Evolutionary conservation across 225 moss, liverwort and hornwort species (phyloP), one percentile per base, ranked within the genome.

Genomic region (Asterella californica): DNA sequence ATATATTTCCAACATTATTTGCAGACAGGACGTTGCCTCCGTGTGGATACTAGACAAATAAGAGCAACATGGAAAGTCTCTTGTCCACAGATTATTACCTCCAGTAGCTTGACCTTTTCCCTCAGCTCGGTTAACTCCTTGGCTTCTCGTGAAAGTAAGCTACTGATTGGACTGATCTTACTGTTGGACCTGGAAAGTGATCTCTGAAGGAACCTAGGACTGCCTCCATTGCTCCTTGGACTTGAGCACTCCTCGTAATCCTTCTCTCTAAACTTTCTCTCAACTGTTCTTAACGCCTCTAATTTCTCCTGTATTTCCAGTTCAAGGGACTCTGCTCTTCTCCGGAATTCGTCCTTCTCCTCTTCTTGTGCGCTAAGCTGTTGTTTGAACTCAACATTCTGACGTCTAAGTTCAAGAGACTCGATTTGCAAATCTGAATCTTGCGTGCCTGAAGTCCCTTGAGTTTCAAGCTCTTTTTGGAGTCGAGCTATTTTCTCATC

Each of bases 311-410:
- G 85, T 15, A 88, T 79, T 73, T 88, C 88, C 45, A 78, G 79
- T 53, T 88, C 88, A 67, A 88, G 69, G 46, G 78, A 36, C 73
- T 84, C 65, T 4, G 86, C 83, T 70, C 45, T 83, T 77, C 73
- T 83, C 6, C 83, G 77, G n/a, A 84, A 86, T 54, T 85, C 85
- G 59, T 88, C 88, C 46, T 85, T 88, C 77, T 83, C 88, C 62
- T 83, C 85, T 83, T 88, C 88, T n/a, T 79, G 67, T 42, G 83
- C 83, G 32, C 81, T 73, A 34, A 83, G 61, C 50, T 83, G 81
- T 17, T 83, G 75, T 74, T 82, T 88, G 79, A 83, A 85, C 76
- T 88, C 88, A 61, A 70, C 79, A 45, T 88, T 88, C 77, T 88
- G 83, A 24, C 88, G 85, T 32, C 75, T 75, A 11, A 88, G 85